A percentile compares a stretch with the other conserved stretches of the same genome.
Evolutionary conservation across 129 eudicot genomes (phyloP).

Genomic region (Mikania micrantha): DNA sequence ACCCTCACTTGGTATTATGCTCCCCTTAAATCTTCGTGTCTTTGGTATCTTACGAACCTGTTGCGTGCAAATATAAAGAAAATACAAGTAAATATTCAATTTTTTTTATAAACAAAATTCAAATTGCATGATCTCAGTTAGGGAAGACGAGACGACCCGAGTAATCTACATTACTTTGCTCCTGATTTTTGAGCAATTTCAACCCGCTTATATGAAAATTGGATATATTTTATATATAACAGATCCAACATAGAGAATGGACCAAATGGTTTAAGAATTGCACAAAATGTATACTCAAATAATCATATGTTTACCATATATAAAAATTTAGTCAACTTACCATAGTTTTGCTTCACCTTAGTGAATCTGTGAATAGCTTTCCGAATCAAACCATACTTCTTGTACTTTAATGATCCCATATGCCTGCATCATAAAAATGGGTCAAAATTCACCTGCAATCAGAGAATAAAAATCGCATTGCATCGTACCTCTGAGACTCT

Average conservation of each 20-base stretch:
- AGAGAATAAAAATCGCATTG: neutral
- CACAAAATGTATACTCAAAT: neutral
- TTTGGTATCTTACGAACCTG: conserved; percentile 15
- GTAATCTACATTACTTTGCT: neutral
- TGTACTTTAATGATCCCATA: conserved; percentile 69
- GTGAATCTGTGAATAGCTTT: conserved; percentile 76
- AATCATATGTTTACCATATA: neutral
- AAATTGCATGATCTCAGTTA: neutral
- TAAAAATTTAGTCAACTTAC: conserved; percentile 33
- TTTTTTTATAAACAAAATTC: neutral
- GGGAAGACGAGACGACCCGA: neutral
- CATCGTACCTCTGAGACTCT: neutral
- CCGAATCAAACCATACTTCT: conserved; percentile 55
- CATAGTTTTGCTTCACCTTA: conserved; percentile 78
- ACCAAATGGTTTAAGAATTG: neutral
- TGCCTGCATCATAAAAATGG: conserved; percentile 45
- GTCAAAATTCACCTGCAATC: neutral
- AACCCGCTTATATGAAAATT: neutral
- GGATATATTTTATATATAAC: neutral
- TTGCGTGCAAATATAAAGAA: neutral
- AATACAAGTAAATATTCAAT: neutral
- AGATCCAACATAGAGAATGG: neutral
- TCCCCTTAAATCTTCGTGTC: neutral
- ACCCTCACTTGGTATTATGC: neutral
- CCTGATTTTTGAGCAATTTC: neutral